Evolutionary conservation across 805 yeast species (phyloP), one percentile per base, ranked within the genome.

Genomic region (Candida easanensis): DNA sequence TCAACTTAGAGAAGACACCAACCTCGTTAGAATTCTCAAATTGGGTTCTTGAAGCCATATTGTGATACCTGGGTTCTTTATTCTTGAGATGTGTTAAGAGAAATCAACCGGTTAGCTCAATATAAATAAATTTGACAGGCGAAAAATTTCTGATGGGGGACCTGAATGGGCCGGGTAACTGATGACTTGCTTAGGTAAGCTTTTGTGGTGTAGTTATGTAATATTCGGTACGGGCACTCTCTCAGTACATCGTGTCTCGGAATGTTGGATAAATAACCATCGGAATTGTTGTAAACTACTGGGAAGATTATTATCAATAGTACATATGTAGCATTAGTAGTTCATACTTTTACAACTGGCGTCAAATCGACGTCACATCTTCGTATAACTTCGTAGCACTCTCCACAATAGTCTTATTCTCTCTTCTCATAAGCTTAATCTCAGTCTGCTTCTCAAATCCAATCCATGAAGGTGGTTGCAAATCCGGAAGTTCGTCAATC

Each of bases 1-100:
- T 93, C 58, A 93, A 77, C 65, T 88, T 93, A 69, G 97, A 76
- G 61, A 90, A 90, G 44, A 90, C 97, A 63, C 97, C 97, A 53
- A 90, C 88, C 66, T 86, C 93, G 63, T 85, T 86, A 33, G 90
- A 83, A 66, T 85, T 85, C 68, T 86, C 93, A 69, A 86, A 86
- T 63, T 80, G 85, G 44, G 87, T 79, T 75, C 87, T 80, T 45
- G 80, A 67, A 53, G 86, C 84, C 87, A 80, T 80, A 8, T 26
- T 60, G 6, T 5, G 7, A 4, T 22, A 4, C 23, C 10, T 34
- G 14, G 17, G 6, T 22, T 31, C 6, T 5, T 31, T 27, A 5
- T 11, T 40, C 16, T 33, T 33, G 36, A 5, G 25, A 5, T 13
- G 19, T 22, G 37, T 19, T 21, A 28, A 14, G 37, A 22, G 17